Base-by-base conservation (phyloP, 2,329 filamentous ascomycete genomes). In the Colletotrichum chrysophilum region DNA sequence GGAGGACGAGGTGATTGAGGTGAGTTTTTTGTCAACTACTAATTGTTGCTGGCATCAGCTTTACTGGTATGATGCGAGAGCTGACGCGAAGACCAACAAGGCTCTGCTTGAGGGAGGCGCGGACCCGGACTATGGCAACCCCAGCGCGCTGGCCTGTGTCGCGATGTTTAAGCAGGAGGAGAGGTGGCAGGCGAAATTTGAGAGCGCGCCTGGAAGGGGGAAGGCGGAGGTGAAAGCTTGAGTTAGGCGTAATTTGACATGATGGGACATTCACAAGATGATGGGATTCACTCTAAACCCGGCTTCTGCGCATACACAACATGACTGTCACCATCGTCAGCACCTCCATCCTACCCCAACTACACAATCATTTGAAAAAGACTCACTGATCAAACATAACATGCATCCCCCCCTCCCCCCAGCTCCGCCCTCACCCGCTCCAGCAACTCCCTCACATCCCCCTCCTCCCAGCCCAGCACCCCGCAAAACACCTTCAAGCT, bases 1-100 rank as follows among this genome's bases (percentile, higher is more conserved):
- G 13, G 92, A 93, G 80, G 88, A 90, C 70, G 90, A 89, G 5
- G 91, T 95, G 4, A 89, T 95, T 12, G 89, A 90, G 81, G 89
- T 90, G 75, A 66, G 82, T 76, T 14, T 16, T 34, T 4, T 7
- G 13, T 34, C 6, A 7, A 34, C 13, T 0, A 14, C 34, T 14
- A 1, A 36, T 0, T 36, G 1, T 36, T 36, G 14, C 36, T 38
- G 14, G 36, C 36, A 38, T 38, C 0, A 9, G 2, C 21, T 32
- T 0, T 21, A 24, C 12, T 13, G 21, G 38, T 0, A n/a, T 48
- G 38, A 0, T 12, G 18, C 2, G 38, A 48, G 9, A 34, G 18
- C 12, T 68, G 60, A 30, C 38, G 21, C 21, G 21, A 18, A 26
- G 16, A 9, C 32, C 34, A 21, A 21, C 10, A 7, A 89, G 87